These are phyloP conservation scores for Suhomyces panamericanus DNA, from an alignment of 1,139 yeast genomes.

Conservation along the genomic window DNA sequence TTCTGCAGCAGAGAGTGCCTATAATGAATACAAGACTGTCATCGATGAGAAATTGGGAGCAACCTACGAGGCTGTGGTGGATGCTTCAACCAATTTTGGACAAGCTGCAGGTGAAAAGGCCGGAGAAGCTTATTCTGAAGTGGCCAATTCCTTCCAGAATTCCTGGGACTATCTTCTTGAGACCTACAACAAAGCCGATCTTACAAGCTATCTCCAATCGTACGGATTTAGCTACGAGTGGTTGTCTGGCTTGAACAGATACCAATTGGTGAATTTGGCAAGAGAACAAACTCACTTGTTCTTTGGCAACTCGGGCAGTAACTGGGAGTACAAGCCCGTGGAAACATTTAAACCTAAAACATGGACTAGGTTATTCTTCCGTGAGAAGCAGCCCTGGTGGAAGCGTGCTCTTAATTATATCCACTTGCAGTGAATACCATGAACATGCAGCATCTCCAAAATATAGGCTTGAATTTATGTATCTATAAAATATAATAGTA, in stretches of 20 bases:
- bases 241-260: constrained; percentile 38
- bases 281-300: constrained; percentile 34
- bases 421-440: not conserved
- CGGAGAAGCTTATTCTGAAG: constrained; percentile 10
- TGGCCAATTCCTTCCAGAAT: constrained; percentile 3
- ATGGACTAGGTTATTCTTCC: not conserved
- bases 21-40: constrained; percentile 14
- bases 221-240: constrained; percentile 46
- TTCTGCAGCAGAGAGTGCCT: constrained; percentile 11
- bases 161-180: constrained; percentile 21
- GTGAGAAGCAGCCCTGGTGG: not conserved
- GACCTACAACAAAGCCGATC: constrained; percentile 55
- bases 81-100: constrained; percentile 8
- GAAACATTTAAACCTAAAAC: constrained; percentile 22
- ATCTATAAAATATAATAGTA: no score
- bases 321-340: constrained; percentile 28
- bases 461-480: no score
- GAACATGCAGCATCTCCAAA: no score
- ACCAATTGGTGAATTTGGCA: constrained; percentile 49
- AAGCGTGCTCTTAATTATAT: not conserved
- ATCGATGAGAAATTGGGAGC: constrained; percentile 5
- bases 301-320: constrained; percentile 19
- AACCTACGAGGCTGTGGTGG: constrained; percentile 4
- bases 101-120: constrained; percentile 10
- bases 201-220: constrained; percentile 51